These are phyloP conservation scores for Iris pallida DNA, from an alignment of 116 monocot genomes.

Conservation along the genomic window DNA sequence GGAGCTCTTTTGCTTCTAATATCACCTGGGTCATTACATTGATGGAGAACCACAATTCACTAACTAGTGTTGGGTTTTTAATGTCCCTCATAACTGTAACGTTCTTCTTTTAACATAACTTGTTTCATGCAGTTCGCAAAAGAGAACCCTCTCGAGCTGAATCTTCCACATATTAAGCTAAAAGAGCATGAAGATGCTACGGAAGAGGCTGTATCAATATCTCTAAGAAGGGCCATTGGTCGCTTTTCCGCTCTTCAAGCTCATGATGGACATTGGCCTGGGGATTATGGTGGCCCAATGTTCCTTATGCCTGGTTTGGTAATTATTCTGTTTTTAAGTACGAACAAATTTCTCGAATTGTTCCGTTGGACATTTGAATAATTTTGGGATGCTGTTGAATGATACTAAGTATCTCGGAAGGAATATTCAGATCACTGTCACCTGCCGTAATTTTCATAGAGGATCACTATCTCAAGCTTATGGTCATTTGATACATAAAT, in stretches of 20 bases:
- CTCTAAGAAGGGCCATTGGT: conserved; percentile 52
- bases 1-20: too few relatives aligned
- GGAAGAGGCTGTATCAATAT: conserved; percentile 38
- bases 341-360: background rate
- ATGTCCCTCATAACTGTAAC: too few relatives aligned
- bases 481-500: too few relatives aligned
- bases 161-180: conserved; percentile 32
- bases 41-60: too few relatives aligned
- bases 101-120: too few relatives aligned
- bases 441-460: too few relatives aligned
- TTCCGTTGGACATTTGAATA: background rate
- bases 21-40: too few relatives aligned
- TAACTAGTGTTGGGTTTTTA: too few relatives aligned
- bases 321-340: conserved; percentile 10
- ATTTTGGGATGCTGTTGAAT: background rate
- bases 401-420: background rate
- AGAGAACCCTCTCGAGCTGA: conserved; percentile 43
- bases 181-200: conserved; percentile 45
- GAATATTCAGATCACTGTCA: too few relatives aligned
- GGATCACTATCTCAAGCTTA: too few relatives aligned
- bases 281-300: conserved; percentile 81
- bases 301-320: conserved; percentile 82
- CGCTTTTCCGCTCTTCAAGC: conserved; percentile 70
- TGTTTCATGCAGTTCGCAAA: conserved; percentile 46
- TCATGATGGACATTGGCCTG: conserved; percentile 90